Evolutionary conservation across 1,284 basidiomycete genomes (phyloP), one percentile per base, ranked within the genome.

Genomic region (Ceratobasidium sp.): DNA sequence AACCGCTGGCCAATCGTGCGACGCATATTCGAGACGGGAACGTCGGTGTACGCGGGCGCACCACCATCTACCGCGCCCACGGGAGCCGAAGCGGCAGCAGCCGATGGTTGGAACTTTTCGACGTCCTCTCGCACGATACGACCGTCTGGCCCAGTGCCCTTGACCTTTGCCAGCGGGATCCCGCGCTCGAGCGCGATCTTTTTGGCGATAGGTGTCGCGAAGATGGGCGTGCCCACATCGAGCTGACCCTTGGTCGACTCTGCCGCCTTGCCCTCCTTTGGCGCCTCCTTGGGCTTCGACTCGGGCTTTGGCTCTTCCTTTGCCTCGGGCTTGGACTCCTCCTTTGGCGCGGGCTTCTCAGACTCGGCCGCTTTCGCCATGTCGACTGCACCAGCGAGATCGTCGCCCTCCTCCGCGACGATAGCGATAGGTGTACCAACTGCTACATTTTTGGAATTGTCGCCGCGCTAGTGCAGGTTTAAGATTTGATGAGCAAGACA

Each of bases 101-200:
- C 80, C 29, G 87, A 80, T 14, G 88, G 84, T 82, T 91, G 90
- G 86, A 90, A 98, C 80, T 90, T 92, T 84, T 98, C 96, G 48
- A 99, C 92, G 81, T 99, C 97, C 79, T 92, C 92, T 79, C 95
- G 93, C 80, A 96, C 85, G 83, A 99, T 98, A 76, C 97, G 91
- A 72, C 98, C 97, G 61, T 92, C 88, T 39, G 98, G 98, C 75
- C 98, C 98, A 63, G 95, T 88, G 58, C 98, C 98, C 84, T 97
- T 98, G 81, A 99, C 85, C 83, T 98, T 88, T 65, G 88, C 86
- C 68, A 99, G 86, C 64, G 98, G 96, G 79, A 99, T 91, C 48
- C 98, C 98, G 79, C 91, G 91, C 82, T 99, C 97, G 54, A 98
- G 86, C 41, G 98, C 98, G 81, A 99, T 91, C 84, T 96, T 96